Conservation (phyloP, 495 filamentous ascomycete genomes). For the Haplographium delicatum region DNA sequence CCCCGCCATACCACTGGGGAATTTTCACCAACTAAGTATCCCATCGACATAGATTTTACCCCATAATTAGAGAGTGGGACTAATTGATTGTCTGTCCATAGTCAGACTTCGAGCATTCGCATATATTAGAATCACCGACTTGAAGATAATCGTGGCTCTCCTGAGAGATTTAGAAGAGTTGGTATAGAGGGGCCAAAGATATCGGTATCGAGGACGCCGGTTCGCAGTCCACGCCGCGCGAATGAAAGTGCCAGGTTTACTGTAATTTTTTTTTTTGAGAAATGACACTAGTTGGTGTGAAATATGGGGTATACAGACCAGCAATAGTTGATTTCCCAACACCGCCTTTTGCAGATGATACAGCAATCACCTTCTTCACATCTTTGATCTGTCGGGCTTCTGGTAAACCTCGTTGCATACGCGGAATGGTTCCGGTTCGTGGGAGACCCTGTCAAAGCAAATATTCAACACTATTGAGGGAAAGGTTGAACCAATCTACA, state of each 20-base stretch:
- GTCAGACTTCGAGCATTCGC: conserved; percentile 11
- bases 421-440: conserved; percentile 68
- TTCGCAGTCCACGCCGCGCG: conserved; percentile 69
- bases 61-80: conserved; percentile 92
- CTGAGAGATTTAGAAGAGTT: conserved; percentile 75
- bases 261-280: conserved; percentile 28
- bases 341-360: conserved; percentile 94
- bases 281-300: background rate
- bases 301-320: conserved; percentile 41
- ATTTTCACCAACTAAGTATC: conserved; percentile 75
- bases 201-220: conserved; percentile 89
- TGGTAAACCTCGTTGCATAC: conserved; percentile 81
- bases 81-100: conserved; percentile 64
- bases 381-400: conserved; percentile 70
- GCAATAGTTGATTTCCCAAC: conserved; percentile 95
- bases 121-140: conserved; percentile 37
- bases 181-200: conserved; percentile 96
- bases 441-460: conserved; percentile 64
- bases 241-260: conserved; percentile 86
- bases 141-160: conserved; percentile 62
- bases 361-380: conserved; percentile 82
- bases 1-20: conserved; percentile 93
- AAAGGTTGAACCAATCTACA: background rate
- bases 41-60: conserved; percentile 97
- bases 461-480: background rate